Evolutionary conservation across 2,329 filamentous ascomycete species (phyloP), one percentile per base, ranked within the genome.

Genomic region (Cryphonectria carpinicola): DNA sequence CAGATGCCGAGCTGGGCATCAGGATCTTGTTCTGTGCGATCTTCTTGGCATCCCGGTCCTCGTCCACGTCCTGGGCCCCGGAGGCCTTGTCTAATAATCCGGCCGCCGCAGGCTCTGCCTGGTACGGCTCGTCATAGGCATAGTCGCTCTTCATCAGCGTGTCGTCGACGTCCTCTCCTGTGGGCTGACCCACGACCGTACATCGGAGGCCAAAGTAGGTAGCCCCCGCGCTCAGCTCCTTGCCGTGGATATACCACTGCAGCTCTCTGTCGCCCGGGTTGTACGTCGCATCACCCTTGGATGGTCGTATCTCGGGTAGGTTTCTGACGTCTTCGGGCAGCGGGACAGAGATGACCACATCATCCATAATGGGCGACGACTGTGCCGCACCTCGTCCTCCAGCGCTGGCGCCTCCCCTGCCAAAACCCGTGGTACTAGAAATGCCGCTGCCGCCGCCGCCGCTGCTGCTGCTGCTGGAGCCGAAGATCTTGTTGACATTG

Each of bases 231-330:
- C 88, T 86, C 2, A 94, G 86, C 70, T 97, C 94, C 81, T 94
- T 95, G 35, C 89, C 87, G 0, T 90, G 89, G 56, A 98, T 89
- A 70, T 90, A 88, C 95, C 95, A 98, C 80, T 97, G 93, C 11
- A 98, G 84, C 1, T 87, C 80, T 63, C 87, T 87, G 66, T 93
- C 93, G 2, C 89, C 90, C 0, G 92, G 89, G 68, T 89, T 92
- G 82, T 94, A 98, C 70, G 88, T 90, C 2, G 94, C 94, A 75
- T 98, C 95, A 49, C 95, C 95, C 74, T 89, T 90, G 74, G 90
- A 93, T 2, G 94, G 89, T 69, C 93, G 88, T 68, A 98, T 87
- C 77, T 98, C 95, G 6, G 90, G 90, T 22, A 98, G 84, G 78
- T 94, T 97, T 70, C 93, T 90, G 66, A 98, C 94, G 37, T 89